These are phyloP conservation scores for cucumber (Cucumis sativus) DNA, from an alignment of 306 rosid genomes.

Conservation along the genomic window DNA sequence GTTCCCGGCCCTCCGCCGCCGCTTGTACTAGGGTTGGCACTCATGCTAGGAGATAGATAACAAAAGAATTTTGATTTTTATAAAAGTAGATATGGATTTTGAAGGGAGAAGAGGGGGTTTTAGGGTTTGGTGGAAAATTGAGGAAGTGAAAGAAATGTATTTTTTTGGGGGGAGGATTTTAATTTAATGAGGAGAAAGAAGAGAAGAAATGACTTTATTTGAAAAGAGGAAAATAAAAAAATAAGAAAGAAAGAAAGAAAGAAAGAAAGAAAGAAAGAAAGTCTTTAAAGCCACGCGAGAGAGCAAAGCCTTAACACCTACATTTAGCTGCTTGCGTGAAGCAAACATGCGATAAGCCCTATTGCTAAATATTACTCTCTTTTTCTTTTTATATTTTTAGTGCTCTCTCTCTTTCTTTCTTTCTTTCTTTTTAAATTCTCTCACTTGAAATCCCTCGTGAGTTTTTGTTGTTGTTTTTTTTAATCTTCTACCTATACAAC, in stretches of 20 bases:
- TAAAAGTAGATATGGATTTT: background rate
- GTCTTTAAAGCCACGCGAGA: slow-evolving; percentile 92
- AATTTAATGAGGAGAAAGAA: background rate
- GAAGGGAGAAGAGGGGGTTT: slow-evolving; percentile 1
- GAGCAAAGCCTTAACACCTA: slow-evolving; percentile 56
- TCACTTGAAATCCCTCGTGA: slow-evolving; percentile 20
- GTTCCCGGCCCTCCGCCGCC: background rate
- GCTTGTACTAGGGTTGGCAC: slow-evolving; percentile 36
- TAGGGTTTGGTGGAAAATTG: slow-evolving; percentile 41
- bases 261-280: slow-evolving; percentile 6
- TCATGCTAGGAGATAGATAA: slow-evolving; percentile 22
- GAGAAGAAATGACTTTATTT: background rate
- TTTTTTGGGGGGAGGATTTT: background rate
- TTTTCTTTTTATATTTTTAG: background rate
- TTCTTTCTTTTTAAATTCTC: background rate
- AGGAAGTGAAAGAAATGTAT: slow-evolving; percentile 12
- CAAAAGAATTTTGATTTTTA: background rate
- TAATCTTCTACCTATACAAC: slow-evolving; percentile 6
- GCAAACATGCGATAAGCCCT: slow-evolving; percentile 78
- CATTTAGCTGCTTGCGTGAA: slow-evolving; percentile 91
- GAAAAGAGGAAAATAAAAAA: background rate
- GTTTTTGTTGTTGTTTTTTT: background rate
- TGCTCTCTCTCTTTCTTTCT: background rate
- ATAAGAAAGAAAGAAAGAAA: background rate
- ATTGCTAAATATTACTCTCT: slow-evolving; percentile 10